These are phyloP conservation scores for Plectranthus barbatus DNA, from an alignment of 257 asterid genomes.

Conservation along the genomic window DNA sequence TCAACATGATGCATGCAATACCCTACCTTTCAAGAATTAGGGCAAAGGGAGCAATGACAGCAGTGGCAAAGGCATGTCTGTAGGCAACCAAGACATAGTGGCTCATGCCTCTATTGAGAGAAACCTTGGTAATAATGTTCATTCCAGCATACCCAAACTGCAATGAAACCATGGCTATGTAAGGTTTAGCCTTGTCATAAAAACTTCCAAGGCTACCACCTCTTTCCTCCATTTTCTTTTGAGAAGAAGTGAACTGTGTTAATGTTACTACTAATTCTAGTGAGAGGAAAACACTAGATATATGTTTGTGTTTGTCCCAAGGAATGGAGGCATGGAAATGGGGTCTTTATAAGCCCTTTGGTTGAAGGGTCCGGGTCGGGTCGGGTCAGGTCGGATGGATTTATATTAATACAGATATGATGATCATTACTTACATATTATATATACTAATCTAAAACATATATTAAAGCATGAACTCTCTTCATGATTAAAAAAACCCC, in stretches of 20 bases:
- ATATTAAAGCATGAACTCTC: too few relatives aligned
- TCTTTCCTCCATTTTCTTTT: constrained; percentile 43
- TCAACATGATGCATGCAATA: background rate
- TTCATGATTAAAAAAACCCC: too few relatives aligned
- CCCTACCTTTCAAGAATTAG: constrained; percentile 63
- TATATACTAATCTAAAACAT: too few relatives aligned
- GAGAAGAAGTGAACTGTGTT: too few relatives aligned
- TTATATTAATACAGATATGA: too few relatives aligned
- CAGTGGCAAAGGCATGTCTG: constrained; percentile 84
- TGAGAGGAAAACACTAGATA: constrained; percentile 50
- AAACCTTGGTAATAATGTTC: constrained; percentile 81
- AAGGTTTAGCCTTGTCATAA: constrained; percentile 52
- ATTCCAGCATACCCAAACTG: constrained; percentile 97
- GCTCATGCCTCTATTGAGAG: constrained; percentile 85
- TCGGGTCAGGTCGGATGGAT: background rate
- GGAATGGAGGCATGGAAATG: constrained; percentile 17
- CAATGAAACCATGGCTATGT: constrained; percentile 65
- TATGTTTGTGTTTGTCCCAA: constrained; percentile 44
- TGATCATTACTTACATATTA: too few relatives aligned
- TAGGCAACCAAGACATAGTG: constrained; percentile 88
- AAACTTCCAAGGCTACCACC: constrained; percentile 29
- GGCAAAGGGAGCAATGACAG: constrained; percentile 79
- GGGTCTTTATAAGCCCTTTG: constrained; percentile 37
- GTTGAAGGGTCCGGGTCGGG: background rate
- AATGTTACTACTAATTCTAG: too few relatives aligned